Evolutionary conservation across 768 basidiomycete species (phyloP).

Genomic region (Pilatotrama ljubarskyi): DNA sequence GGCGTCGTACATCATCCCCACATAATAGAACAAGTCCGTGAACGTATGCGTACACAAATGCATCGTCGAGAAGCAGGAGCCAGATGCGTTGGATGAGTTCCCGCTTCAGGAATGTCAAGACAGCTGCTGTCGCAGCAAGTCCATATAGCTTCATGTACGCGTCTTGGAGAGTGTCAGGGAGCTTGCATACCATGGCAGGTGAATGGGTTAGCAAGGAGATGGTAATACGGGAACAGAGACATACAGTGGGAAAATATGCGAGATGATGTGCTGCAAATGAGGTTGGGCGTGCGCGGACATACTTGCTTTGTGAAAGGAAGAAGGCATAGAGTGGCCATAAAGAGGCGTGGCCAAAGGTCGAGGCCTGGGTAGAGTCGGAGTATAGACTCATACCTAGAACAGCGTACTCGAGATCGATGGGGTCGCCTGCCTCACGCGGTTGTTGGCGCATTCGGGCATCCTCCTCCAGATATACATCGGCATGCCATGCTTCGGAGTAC

Average conservation of each 20-base stretch:
- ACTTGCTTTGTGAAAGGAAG: conserved; percentile 44
- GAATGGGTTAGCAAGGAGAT: no score
- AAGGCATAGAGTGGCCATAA: conserved; percentile 43
- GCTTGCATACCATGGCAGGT: no score
- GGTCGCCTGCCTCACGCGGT: conserved; percentile 1
- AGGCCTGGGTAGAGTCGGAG: conserved; percentile 29
- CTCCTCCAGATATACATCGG: conserved; percentile 6
- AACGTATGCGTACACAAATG: conserved; percentile 27
- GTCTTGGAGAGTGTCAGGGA: conserved; percentile 37
- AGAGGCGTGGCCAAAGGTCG: conserved; percentile 25
- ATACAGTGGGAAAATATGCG: conserved; percentile 46
- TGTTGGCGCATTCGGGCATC: conserved; percentile 1
- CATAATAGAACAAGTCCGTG: conserved; percentile 30
- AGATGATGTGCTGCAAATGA: conserved; percentile 39
- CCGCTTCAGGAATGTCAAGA: conserved; percentile 34
- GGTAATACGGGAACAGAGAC: no score
- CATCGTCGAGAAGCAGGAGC: conserved; percentile 22
- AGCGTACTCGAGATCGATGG: neutral
- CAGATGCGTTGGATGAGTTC: conserved; percentile 34
- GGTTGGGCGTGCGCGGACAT: conserved; percentile 31
- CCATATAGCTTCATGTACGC: conserved; percentile 19
- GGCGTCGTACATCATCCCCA: conserved; percentile 27
- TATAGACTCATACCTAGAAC: conserved; percentile 17
- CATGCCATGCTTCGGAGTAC: neutral
- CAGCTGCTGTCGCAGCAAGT: conserved; percentile 9